Percentiles rank a stretch among this genome's conserved stretches.
Evolutionary conservation across 2,329 filamentous ascomycete species (phyloP).

Genomic region (Xylariomycetidae sp.): DNA sequence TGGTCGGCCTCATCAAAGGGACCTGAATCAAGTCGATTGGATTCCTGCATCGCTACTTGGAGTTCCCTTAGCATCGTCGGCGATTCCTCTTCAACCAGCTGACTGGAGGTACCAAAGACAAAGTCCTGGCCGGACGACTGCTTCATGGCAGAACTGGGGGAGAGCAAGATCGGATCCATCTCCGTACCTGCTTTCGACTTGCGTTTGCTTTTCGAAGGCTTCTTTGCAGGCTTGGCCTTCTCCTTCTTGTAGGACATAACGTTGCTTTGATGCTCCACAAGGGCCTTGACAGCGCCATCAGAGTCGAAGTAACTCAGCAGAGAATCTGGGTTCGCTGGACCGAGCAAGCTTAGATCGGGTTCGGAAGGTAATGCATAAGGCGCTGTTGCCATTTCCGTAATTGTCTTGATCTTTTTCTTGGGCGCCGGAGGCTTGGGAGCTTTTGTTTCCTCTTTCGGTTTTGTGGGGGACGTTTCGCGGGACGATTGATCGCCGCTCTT

Average conservation of each 20-base stretch:
- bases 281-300: slow-evolving; percentile 27
- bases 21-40: slow-evolving; percentile 39
- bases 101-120: slow-evolving; percentile 81
- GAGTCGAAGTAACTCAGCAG: slow-evolving; percentile 40
- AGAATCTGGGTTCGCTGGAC: slow-evolving; percentile 26
- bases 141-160: slow-evolving; percentile 61
- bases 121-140: slow-evolving; percentile 67
- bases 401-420: slow-evolving; percentile 67
- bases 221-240: slow-evolving; percentile 32
- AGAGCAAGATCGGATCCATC: slow-evolving; percentile 52
- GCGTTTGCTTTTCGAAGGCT: slow-evolving; percentile 19
- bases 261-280: slow-evolving; percentile 28
- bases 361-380: slow-evolving; percentile 48
- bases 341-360: slow-evolving; percentile 23
- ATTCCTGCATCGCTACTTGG: slow-evolving; percentile 54
- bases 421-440: slow-evolving; percentile 44
- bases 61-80: slow-evolving; percentile 58
- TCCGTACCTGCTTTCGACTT: slow-evolving; percentile 32
- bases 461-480: too few species aligned
- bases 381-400: slow-evolving; percentile 72
- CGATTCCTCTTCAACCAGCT: slow-evolving; percentile 67
- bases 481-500: too few species aligned
- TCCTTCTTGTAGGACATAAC: slow-evolving; percentile 25
- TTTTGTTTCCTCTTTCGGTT: slow-evolving; percentile 21
- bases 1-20: slow-evolving; percentile 29